Percentiles rank a stretch among this genome's conserved stretches.
Evolutionary conservation across 2,329 filamentous ascomycete species (phyloP).

Genomic region (Pseudogymnoascus sp.): DNA sequence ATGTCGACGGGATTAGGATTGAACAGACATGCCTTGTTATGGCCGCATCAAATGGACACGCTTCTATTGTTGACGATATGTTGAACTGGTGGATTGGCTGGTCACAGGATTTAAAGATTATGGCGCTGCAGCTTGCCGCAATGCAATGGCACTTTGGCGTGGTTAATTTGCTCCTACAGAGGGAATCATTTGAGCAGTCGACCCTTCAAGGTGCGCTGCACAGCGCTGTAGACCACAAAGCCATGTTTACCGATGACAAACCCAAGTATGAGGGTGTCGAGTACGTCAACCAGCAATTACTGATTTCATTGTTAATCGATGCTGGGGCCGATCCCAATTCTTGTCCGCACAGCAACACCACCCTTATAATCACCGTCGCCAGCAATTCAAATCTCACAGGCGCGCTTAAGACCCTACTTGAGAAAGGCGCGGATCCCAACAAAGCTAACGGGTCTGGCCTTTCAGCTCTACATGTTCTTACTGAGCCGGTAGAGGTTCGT

Average conservation of each 20-base stretch:
- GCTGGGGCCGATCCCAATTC: neutral
- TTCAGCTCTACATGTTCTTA: neutral
- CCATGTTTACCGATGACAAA: neutral
- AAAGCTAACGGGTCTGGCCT: neutral
- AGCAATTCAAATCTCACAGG: neutral
- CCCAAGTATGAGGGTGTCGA: neutral
- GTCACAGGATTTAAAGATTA: neutral
- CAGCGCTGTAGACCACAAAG: neutral
- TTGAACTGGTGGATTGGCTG: neutral
- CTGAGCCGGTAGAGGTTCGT: neutral
- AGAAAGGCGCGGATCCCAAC: neutral
- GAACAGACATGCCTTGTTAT: neutral
- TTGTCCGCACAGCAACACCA: neutral
- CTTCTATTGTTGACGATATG: neutral
- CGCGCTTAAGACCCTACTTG: neutral
- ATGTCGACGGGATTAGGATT: neutral
- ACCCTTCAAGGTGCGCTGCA: neutral
- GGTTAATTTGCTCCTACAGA: neutral
- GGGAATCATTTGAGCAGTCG: neutral
- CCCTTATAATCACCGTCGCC: neutral
- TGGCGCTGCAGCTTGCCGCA: neutral
- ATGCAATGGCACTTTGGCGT: neutral
- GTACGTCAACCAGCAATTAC: neutral
- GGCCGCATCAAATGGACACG: neutral
- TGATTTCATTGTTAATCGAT: neutral